Percentiles rank a stretch among this genome's conserved stretches.
Conservation (phyloP, 2,329 filamentous ascomycete genomes). For the Diatrype stigma region DNA sequence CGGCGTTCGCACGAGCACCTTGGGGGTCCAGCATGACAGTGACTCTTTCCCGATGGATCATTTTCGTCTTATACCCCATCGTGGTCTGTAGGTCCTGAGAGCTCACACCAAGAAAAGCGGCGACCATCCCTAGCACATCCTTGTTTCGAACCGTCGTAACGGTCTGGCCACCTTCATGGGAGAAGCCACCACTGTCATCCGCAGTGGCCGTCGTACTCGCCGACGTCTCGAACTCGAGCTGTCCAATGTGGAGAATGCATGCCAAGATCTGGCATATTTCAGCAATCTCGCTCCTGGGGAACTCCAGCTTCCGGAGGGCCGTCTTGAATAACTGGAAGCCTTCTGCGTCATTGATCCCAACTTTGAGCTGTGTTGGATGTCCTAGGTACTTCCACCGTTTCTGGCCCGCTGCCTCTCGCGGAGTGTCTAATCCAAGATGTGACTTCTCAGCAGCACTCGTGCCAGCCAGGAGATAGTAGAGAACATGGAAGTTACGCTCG, state of each 20-base stretch:
- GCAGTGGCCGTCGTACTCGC: conserved; percentile 73
- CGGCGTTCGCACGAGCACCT: conserved; percentile 85
- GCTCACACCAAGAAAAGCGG: conserved; percentile 89
- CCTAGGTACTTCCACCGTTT: conserved; percentile 96
- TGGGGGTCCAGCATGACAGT: conserved; percentile 95
- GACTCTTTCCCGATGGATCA: conserved; percentile 92
- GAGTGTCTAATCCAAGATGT: conserved; percentile 64
- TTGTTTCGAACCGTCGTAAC: conserved; percentile 90
- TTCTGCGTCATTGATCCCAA: conserved; percentile 92
- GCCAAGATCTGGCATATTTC: conserved; percentile 95
- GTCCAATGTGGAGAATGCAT: conserved; percentile 92
- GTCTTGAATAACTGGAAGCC: conserved; percentile 98
- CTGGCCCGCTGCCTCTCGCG: conserved; percentile 42
- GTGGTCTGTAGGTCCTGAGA: conserved; percentile 79
- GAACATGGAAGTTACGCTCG: conserved; percentile 91
- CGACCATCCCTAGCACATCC: conserved; percentile 78
- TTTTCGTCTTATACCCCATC: conserved; percentile 94
- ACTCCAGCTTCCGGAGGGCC: conserved; percentile 88
- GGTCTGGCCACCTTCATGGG: conserved; percentile 85
- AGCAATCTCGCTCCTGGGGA: conserved; percentile 87
- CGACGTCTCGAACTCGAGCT: conserved; percentile 86
- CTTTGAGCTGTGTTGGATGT: conserved; percentile 93
- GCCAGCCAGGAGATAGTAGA: conserved; percentile 92
- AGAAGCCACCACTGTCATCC: conserved; percentile 94
- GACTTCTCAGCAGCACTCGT: conserved; percentile 86